Evolutionary conservation across 129 eudicot genomes (phyloP).

Genomic region (Oenanthe sinensis): DNA sequence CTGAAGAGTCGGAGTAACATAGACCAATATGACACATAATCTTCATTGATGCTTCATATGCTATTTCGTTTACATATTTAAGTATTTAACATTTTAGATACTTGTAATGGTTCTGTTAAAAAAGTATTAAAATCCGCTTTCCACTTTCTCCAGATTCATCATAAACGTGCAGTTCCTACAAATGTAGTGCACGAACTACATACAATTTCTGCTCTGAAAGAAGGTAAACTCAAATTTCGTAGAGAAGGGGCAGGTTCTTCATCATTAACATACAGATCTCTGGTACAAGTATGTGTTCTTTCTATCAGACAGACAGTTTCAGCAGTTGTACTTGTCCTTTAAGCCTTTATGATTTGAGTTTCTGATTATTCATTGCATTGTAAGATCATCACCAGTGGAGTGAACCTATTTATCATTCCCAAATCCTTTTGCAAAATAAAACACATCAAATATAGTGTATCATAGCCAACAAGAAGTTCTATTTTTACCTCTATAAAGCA

Average conservation of each 20-base stretch:
- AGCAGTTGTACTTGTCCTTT: not conserved
- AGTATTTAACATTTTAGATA: not conserved
- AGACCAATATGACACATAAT: not conserved
- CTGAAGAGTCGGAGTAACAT: not conserved
- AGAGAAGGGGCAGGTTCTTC: constrained; percentile 14
- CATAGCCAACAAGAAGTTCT: not conserved
- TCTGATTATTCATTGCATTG: not conserved
- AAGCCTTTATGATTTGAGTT: not conserved
- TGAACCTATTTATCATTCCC: not conserved
- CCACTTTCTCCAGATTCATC: constrained; percentile 42
- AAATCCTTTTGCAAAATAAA: not conserved
- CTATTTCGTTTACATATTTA: not conserved
- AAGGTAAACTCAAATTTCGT: constrained; percentile 40
- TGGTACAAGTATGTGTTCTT: constrained; percentile 46
- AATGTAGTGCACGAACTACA: constrained; percentile 28
- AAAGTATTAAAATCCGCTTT: not conserved
- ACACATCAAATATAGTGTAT: not conserved
- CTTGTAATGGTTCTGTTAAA: not conserved
- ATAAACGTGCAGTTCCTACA: constrained; percentile 30
- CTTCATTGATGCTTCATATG: not conserved
- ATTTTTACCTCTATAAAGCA: not conserved
- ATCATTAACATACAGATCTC: constrained; percentile 17
- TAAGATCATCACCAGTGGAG: not conserved
- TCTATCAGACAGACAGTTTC: not conserved
- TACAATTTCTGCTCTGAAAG: constrained; percentile 63